Evolutionary conservation across 345 rosid genomes (phyloP).

Genomic region (Mallotus nudiflorus): DNA sequence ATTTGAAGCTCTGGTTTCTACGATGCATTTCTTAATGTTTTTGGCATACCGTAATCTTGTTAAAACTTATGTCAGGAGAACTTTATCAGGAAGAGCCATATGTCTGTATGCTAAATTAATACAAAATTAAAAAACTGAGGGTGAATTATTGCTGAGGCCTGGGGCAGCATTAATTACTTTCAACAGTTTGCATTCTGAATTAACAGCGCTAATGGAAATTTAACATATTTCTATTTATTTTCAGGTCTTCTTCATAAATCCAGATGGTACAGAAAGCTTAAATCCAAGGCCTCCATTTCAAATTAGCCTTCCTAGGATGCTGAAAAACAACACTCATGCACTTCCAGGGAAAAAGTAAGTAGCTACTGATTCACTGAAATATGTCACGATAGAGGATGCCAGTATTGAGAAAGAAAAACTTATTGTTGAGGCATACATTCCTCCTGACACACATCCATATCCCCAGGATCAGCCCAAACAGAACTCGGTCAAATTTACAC

Average conservation of each 20-base stretch:
- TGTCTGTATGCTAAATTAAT: neutral
- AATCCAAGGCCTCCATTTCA: constrained; percentile 83
- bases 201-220: constrained; percentile 3
- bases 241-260: constrained; percentile 68
- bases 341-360: constrained; percentile 77
- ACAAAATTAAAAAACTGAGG: neutral
- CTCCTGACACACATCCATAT: constrained; percentile 96
- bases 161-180: neutral
- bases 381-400: constrained; percentile 53
- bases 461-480: constrained; percentile 99
- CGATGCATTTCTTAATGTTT: neutral
- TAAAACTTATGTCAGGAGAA: neutral
- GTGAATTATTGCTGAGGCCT: neutral
- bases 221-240: constrained; percentile 15
- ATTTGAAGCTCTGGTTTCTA: neutral
- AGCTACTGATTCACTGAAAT: constrained; percentile 37
- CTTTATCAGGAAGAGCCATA: neutral
- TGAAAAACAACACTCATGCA: constrained; percentile 64
- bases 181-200: neutral
- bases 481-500: constrained; percentile 88
- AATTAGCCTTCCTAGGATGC: constrained; percentile 68
- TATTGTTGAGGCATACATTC: constrained; percentile 84
- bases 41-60: neutral
- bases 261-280: constrained; percentile 62
- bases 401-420: constrained; percentile 61